A percentile compares a stretch with the other conserved stretches of the same genome.
These are phyloP conservation scores for Penicillium hordei DNA, from an alignment of 2,329 filamentous ascomycete genomes.

Conservation along the genomic window DNA sequence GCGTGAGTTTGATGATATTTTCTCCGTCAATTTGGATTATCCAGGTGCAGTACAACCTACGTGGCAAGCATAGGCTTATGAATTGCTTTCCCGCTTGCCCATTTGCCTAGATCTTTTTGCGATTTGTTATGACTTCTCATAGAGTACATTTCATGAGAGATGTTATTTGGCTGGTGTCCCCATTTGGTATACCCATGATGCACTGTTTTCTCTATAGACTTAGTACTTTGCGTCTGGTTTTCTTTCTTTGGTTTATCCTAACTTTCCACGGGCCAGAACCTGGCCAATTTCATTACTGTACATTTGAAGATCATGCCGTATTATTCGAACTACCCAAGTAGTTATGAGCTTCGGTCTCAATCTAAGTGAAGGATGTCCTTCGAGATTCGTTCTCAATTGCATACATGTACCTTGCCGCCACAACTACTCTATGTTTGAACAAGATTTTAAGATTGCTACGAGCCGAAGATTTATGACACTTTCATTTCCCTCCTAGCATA, in stretches of 20 bases:
- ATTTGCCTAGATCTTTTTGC: neutral
- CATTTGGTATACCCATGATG: slow-evolving; percentile 8
- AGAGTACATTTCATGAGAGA: slow-evolving; percentile 10
- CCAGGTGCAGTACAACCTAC: neutral
- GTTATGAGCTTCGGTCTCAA: neutral
- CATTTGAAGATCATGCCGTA: neutral
- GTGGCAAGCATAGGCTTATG: neutral
- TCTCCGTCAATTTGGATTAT: neutral
- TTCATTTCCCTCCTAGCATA: slow-evolving; percentile 1
- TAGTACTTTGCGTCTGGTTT: slow-evolving; percentile 13
- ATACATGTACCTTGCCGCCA: too few relatives aligned
- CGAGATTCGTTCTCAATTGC: neutral
- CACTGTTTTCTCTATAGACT: slow-evolving; percentile 14
- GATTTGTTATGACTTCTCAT: neutral
- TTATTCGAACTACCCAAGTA: neutral
- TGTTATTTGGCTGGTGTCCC: slow-evolving; percentile 6
- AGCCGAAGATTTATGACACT: neutral
- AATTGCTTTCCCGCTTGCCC: neutral
- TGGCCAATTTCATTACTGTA: neutral
- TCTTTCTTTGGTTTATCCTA: neutral
- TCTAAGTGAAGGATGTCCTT: neutral
- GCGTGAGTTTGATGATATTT: slow-evolving; percentile 22
- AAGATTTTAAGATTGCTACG: neutral
- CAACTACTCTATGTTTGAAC: neutral
- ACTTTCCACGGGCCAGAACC: too few relatives aligned